Evolutionary conservation across 164 flowering plant species (phyloP).

Genomic region (Litsea cubeba): DNA sequence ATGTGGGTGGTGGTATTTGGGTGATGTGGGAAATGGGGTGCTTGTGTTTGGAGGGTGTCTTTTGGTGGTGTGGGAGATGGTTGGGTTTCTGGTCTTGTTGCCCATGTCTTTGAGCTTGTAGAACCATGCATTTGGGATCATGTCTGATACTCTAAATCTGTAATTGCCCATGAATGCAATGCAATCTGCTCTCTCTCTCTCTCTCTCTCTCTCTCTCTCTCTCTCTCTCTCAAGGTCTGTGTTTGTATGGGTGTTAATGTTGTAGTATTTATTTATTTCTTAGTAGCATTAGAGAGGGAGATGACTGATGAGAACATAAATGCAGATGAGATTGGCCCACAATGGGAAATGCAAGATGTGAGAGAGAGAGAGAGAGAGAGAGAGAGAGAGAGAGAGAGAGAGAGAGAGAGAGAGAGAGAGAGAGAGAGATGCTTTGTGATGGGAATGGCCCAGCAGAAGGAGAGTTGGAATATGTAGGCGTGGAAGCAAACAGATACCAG

Average conservation of each 20-base stretch:
- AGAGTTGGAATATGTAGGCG: too few species aligned
- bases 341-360: too few species aligned
- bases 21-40: not conserved
- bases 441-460: too few species aligned
- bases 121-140: conserved; percentile 83
- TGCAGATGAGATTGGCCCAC: too few species aligned
- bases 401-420: too few species aligned
- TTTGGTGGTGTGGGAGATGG: conserved; percentile 18
- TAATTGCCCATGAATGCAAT: conserved; percentile 49
- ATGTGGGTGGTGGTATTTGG: conserved; percentile 3
- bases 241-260: too few species aligned
- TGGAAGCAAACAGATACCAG: too few species aligned
- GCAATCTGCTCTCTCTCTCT: not conserved
- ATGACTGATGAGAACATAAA: too few species aligned
- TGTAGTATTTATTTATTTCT: too few species aligned
- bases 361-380: too few species aligned
- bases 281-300: not conserved
- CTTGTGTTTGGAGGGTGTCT: conserved; percentile 7
- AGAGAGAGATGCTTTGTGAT: too few species aligned
- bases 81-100: conserved; percentile 9
- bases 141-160: conserved; percentile 64
- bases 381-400: too few species aligned
- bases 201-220: conserved; percentile 1
- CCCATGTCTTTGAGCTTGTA: conserved; percentile 64
- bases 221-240: not conserved